Percentiles rank a stretch among this genome's conserved stretches.
Evolutionary conservation across 2,329 filamentous ascomycete species (phyloP).

Genomic region (Keithomyces neogunnii): DNA sequence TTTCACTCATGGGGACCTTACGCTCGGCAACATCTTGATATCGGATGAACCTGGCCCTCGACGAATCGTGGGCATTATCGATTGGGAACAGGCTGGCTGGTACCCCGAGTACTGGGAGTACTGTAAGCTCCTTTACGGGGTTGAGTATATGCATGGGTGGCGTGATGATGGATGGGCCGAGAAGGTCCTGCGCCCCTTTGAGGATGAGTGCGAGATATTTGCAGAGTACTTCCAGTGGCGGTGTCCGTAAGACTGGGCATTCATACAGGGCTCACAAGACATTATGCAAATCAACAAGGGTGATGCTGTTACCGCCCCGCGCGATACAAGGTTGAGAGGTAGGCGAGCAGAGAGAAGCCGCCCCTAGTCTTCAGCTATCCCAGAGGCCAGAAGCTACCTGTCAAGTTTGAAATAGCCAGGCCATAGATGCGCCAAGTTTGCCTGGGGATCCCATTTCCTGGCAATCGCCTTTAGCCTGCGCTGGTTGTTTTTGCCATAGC

Average conservation of each 20-base stretch:
- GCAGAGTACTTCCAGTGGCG: slow-evolving; percentile 11
- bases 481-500: too few relatives aligned
- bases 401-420: too few relatives aligned
- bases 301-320: too few relatives aligned
- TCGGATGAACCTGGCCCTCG: slow-evolving; percentile 3
- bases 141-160: slow-evolving; percentile 11
- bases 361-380: too few relatives aligned
- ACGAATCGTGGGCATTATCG: slow-evolving; percentile 12
- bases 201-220: slow-evolving; percentile 8
- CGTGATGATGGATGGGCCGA: slow-evolving; percentile 12
- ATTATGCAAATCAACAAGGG: too few relatives aligned
- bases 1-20: slow-evolving; percentile 17
- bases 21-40: slow-evolving; percentile 14
- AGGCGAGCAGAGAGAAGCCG: too few relatives aligned
- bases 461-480: too few relatives aligned
- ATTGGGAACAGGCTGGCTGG: slow-evolving; percentile 20
- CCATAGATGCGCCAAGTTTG: too few relatives aligned
- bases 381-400: too few relatives aligned
- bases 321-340: too few relatives aligned
- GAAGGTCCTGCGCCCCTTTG: slow-evolving; percentile 11
- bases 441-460: too few relatives aligned
- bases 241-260: slow-evolving; percentile 6
- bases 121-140: slow-evolving; percentile 15
- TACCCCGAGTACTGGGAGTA: slow-evolving; percentile 23
- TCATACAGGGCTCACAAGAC: not conserved